Conservation (phyloP, 2,329 filamentous ascomycete species). For the Phoma sp. region DNA sequence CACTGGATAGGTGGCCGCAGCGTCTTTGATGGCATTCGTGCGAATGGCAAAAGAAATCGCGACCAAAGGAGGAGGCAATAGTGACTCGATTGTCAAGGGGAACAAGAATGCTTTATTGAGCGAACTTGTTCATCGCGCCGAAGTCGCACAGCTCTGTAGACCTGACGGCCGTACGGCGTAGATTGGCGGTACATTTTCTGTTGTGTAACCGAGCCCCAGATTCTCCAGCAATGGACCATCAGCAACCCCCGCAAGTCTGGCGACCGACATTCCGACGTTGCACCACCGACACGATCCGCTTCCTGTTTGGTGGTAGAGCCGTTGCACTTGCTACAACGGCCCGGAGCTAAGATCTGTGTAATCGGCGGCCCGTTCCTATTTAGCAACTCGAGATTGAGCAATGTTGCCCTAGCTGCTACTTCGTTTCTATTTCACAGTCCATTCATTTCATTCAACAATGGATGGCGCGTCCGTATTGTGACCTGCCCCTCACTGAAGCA, state of each 20-base stretch:
- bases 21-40: too few species aligned
- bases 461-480: background rate
- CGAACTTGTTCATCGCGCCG: too few species aligned
- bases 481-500: constrained; percentile 1
- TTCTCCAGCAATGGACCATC: background rate
- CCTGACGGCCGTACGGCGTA: background rate
- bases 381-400: background rate
- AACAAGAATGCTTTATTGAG: too few species aligned
- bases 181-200: background rate
- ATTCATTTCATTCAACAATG: too few species aligned
- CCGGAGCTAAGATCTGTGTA: constrained; percentile 5
- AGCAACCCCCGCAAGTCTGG: constrained; percentile 5
- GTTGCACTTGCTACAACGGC: constrained; percentile 14
- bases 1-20: too few species aligned
- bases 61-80: too few species aligned
- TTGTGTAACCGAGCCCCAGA: constrained; percentile 12
- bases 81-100: too few species aligned
- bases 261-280: constrained; percentile 1
- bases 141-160: background rate
- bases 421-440: too few species aligned
- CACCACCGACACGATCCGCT: constrained; percentile 1
- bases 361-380: background rate
- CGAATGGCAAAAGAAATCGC: too few species aligned
- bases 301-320: constrained; percentile 5
- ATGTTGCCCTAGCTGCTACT: too few species aligned